Evolutionary conservation across 108 stramenopile genomes (phyloP).

Genomic region (Nitzschia putrida): DNA sequence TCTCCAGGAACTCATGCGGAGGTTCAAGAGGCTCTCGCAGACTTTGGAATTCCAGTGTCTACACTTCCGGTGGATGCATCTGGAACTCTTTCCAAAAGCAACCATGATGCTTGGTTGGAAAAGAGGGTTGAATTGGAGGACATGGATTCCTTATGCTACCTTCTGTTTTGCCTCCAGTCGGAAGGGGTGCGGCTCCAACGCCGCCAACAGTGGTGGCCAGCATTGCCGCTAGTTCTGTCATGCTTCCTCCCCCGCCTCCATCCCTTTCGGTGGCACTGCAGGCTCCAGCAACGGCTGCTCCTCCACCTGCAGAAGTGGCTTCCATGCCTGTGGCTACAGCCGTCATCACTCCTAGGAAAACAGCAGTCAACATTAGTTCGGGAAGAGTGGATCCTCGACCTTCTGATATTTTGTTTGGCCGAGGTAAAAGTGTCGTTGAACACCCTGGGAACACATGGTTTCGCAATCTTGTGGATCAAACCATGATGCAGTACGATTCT

Average conservation of each 20-base stretch:
- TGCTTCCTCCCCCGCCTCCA: too few relatives aligned
- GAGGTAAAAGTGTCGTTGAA: constrained; percentile 18
- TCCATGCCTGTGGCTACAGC: too few relatives aligned
- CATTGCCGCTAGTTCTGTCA: too few relatives aligned
- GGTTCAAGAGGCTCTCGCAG: constrained; percentile 13
- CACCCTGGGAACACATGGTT: constrained; percentile 31
- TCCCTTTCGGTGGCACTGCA: too few relatives aligned
- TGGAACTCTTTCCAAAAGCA: constrained; percentile 11
- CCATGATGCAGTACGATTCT: constrained; percentile 3
- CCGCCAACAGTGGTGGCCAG: too few relatives aligned
- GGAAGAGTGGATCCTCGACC: background rate
- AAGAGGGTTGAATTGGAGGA: constrained; percentile 5
- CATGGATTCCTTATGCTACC: too few relatives aligned
- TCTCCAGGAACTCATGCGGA: constrained; percentile 21
- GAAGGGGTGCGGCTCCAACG: too few relatives aligned
- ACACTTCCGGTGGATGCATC: constrained; percentile 16
- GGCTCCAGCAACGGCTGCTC: too few relatives aligned
- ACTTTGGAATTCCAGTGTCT: constrained; percentile 25
- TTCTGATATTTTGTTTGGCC: constrained; percentile 21
- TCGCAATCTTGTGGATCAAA: constrained; percentile 20
- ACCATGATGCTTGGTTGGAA: constrained; percentile 28
- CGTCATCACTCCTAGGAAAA: too few relatives aligned
- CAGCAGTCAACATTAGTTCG: background rate
- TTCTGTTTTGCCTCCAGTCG: too few relatives aligned
- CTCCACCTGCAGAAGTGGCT: too few relatives aligned